Base-by-base conservation (phyloP, 2,329 filamentous ascomycete species). In the Exophiala dermatitidis region DNA sequence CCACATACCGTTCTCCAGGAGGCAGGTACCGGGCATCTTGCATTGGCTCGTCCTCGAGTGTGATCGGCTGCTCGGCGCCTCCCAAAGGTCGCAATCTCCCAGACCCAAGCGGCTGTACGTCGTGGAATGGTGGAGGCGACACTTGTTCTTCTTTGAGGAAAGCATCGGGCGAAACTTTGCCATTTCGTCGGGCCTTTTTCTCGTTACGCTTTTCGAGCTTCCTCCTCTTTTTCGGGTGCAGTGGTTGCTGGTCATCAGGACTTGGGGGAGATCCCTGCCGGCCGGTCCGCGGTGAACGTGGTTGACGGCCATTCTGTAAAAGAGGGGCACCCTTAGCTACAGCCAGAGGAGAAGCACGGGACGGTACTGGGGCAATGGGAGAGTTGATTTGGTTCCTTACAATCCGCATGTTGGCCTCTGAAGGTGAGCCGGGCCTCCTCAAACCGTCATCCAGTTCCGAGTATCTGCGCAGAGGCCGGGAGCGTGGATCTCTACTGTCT, bases 321-420 rank as follows among this genome's bases (percentile, higher is more conserved):
- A 77, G 64, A 46, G 71, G 68, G 56, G 76, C 71, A 49, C 72
- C 69, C 65, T 79, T 80, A 51, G 75, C 67, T 42, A 74, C 71
- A 52, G 79, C 75, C 56, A 82, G 68, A 44, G 79, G 78, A 29
- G 80, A 80, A 28, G 82, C 82, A 65, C 87, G 84, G 46, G 83
- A 82, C 49, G 88, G 86, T 64, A 88, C 86, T 29, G 88, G 86
- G 48, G 87, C 87, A 65, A 85, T 72, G 40, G 85, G 85, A 34
- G 83, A 84, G 47, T 83, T 80, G 63, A 90, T 84, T 66, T 90
- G 85, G 62, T 83, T 84, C 65, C 83, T 82, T 62, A 90, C 76
- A 53, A 90, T 73, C 48, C 83, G 82, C 57, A 85, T 78, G 48
- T 79, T 70, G 49, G 70, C 48, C 45, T 59, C 60, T 8, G 51